Percentiles rank a stretch among this genome's conserved stretches.
Conservation (phyloP, 768 basidiomycete species). For the Lenzites betulinus region DNA sequence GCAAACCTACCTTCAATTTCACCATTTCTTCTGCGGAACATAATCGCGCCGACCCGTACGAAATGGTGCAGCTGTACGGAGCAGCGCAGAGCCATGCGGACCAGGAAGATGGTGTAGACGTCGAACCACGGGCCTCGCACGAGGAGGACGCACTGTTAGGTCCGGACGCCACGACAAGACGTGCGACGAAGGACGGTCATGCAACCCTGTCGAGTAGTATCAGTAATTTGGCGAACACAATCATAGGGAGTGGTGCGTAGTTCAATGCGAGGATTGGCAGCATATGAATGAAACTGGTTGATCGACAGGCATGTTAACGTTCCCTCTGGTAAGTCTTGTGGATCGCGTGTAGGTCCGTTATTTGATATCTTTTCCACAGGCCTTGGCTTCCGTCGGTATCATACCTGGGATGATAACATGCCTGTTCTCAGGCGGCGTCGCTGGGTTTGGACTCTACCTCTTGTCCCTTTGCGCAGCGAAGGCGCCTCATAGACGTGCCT, state of each 20-base stretch:
- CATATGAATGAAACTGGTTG: not conserved
- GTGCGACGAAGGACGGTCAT: slow-evolving; percentile 55
- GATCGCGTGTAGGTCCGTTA: not conserved
- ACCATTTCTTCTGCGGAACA: slow-evolving; percentile 8
- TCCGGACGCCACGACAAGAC: slow-evolving; percentile 35
- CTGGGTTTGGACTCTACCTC: slow-evolving; percentile 86
- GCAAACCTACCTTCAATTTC: not conserved
- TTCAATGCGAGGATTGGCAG: not conserved
- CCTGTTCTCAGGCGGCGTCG: slow-evolving; percentile 72
- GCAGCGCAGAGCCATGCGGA: slow-evolving; percentile 42
- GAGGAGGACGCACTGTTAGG: slow-evolving; percentile 68
- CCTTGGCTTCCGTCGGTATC: slow-evolving; percentile 87
- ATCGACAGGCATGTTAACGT: slow-evolving; percentile 78
- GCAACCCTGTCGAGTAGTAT: slow-evolving; percentile 69
- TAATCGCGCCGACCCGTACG: slow-evolving; percentile 37
- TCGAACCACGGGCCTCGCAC: slow-evolving; percentile 35
- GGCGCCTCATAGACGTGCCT: slow-evolving; percentile 72
- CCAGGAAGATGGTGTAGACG: slow-evolving; percentile 23
- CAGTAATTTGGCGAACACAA: slow-evolving; percentile 86
- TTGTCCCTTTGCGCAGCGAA: slow-evolving; percentile 81
- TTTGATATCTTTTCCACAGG: slow-evolving; percentile 45
- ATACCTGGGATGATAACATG: slow-evolving; percentile 92
- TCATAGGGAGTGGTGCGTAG: slow-evolving; percentile 82
- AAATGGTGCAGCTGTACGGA: slow-evolving; percentile 75
- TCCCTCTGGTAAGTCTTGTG: slow-evolving; percentile 63